A percentile compares a stretch with the other conserved stretches of the same genome.
Evolutionary conservation across 192 early-diverging fungal species (phyloP).

Genomic region (Linnemannia zychae): DNA sequence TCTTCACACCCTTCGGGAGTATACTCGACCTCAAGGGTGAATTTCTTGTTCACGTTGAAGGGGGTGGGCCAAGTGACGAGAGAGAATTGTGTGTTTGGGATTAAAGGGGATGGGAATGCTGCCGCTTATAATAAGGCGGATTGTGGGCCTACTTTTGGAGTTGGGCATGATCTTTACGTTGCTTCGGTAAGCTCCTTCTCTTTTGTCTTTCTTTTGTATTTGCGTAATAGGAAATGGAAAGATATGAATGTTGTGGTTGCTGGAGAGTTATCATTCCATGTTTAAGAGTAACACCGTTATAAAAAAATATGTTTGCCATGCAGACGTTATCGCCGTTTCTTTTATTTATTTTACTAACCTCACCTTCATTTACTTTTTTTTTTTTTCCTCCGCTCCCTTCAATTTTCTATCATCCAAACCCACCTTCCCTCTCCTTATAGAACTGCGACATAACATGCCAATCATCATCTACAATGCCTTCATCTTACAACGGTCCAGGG

Average conservation of each 20-base stretch:
- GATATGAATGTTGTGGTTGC: too few species aligned
- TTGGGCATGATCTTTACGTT: constrained; percentile 48
- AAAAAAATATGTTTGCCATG: background rate
- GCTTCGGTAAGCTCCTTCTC: constrained; percentile 31
- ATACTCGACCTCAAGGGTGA: constrained; percentile 40
- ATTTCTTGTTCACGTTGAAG: constrained; percentile 49
- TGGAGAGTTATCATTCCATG: too few species aligned
- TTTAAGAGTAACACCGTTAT: background rate
- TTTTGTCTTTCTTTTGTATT: background rate
- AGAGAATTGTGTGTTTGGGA: constrained; percentile 30
- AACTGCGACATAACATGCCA: constrained; percentile 43
- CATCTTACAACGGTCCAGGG: constrained; percentile 35
- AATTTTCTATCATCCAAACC: background rate
- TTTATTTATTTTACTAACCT: background rate
- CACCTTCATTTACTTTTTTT: too few species aligned
- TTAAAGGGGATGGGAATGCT: constrained; percentile 46
- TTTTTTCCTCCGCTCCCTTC: background rate
- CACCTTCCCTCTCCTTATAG: constrained; percentile 1
- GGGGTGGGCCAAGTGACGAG: constrained; percentile 13
- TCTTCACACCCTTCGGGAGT: constrained; percentile 50
- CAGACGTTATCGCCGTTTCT: too few species aligned
- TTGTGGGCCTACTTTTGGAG: constrained; percentile 50
- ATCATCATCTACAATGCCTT: constrained; percentile 43
- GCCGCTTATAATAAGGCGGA: constrained; percentile 48
- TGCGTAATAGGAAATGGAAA: too few species aligned